Evolutionary conservation across 108 stramenopile genomes (phyloP), one percentile per base, ranked within the genome.

Genomic region (Cyclotella kingstonii): DNA sequence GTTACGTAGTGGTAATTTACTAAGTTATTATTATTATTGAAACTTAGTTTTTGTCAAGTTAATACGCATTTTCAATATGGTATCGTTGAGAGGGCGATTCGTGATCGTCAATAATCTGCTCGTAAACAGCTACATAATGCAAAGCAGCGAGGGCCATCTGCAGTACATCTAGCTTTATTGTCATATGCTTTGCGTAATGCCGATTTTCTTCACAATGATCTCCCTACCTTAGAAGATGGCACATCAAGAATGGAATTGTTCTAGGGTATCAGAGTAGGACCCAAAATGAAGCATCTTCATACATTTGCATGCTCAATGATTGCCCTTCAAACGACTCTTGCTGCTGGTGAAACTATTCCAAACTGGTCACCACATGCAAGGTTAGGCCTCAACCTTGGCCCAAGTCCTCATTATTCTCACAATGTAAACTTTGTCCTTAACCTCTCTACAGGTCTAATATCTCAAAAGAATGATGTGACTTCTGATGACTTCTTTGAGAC

Each of bases 401-500:
- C 34, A 22, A 65, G 62, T 22, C 69, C 72, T 5, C 2, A 25
- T 31, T 70, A 78, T 39, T 64, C 70, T n/a, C 35, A 70, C 15
- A 60, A 54, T n/a, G 70, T 80, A 0, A 44, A 49, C 1, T 48
- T 80, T 19, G 43, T 76, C 5, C 46, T 76, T 12, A 66, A 60
- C 28, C 60, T 39, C 0, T 44, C 14, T 8, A 70, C 79, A 9
- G 79, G 73, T 1, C 57, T 70, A 2, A 63, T 66, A 0, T 68
- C 73, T 29, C 77, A 65, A 6, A 70, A 79, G 26, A 73, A 62
- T 46, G 71, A 79, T 30, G 40, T 58, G 14, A 31, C 36, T 5
- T 70, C 50, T 57, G 69, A 80, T 45, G 56, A 59, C 22, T 40
- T 60, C 56, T 80, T 70, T 50, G 70, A 76, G 11, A 76, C 78